phyloP scores from a whole-genome alignment of 108 stramenopile genomes.

The Nitzschia sp. region DNA sequence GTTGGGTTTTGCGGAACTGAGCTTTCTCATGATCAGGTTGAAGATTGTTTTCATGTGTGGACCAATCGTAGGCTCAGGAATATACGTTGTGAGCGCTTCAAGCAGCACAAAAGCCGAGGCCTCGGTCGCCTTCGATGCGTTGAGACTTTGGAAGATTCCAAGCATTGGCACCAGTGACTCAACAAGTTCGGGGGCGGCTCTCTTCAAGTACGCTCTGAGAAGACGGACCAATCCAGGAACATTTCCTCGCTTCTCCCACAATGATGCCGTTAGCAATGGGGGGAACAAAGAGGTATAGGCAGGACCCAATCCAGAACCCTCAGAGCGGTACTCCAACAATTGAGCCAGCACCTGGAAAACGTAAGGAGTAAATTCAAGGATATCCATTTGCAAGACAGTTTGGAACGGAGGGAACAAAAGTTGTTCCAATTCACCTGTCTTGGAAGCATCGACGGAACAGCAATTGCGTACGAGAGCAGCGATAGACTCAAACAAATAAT shows the following conservation, averaged over 20 bases:
- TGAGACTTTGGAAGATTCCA: slow-evolving; percentile 90
- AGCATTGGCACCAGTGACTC: slow-evolving; percentile 45
- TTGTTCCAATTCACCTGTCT: slow-evolving; percentile 73
- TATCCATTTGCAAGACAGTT: slow-evolving; percentile 88
- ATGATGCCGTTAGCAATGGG: slow-evolving; percentile 76
- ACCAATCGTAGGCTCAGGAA: slow-evolving; percentile 56
- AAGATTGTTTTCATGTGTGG: slow-evolving; percentile 61
- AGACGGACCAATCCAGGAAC: slow-evolving; percentile 91
- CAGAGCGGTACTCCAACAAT: slow-evolving; percentile 83
- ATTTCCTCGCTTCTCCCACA: slow-evolving; percentile 94
- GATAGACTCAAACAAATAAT: slow-evolving; percentile 96
- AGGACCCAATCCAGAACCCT: slow-evolving; percentile 62
- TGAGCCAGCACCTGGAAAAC: slow-evolving; percentile 98
- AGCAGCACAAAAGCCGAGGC: slow-evolving; percentile 79
- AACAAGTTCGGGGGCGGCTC: slow-evolving; percentile 70
- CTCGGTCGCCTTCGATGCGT: slow-evolving; percentile 71
- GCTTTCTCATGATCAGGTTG: slow-evolving; percentile 61
- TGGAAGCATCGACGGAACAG: slow-evolving; percentile 67
- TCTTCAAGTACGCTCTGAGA: slow-evolving; percentile 82
- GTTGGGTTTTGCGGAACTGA: slow-evolving; percentile 62
- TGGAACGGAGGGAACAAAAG: slow-evolving; percentile 93
- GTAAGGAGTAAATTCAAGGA: slow-evolving; percentile 94
- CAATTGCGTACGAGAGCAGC: slow-evolving; percentile 86
- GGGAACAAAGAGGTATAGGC: slow-evolving; percentile 84
- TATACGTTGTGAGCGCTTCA: slow-evolving; percentile 51